Evolutionary conservation across 768 basidiomycete genomes (phyloP).

Genomic region (Chlorophyllum brunneum): DNA sequence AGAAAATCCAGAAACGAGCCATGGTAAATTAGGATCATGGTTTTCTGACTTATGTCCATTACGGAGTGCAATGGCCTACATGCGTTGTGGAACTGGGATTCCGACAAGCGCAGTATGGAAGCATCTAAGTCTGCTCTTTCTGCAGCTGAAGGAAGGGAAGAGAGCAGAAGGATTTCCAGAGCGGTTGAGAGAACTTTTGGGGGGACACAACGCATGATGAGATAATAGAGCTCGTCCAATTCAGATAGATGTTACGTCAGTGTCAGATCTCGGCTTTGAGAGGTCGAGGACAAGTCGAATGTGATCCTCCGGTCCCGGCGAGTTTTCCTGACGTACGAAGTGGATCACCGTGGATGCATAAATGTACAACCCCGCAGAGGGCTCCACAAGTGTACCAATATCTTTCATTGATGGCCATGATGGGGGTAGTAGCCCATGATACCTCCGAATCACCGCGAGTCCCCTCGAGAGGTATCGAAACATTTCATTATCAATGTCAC

Average conservation of each 20-base stretch:
- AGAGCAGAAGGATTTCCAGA: background rate
- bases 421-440: no score
- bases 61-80: background rate
- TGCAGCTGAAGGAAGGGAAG: background rate
- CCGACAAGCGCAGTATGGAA: background rate
- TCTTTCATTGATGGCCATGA: background rate
- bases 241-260: background rate
- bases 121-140: background rate
- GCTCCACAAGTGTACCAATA: background rate
- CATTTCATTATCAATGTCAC: no score
- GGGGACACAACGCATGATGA: background rate
- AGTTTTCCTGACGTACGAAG: background rate
- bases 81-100: background rate
- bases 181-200: background rate
- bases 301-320: no score
- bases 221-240: background rate
- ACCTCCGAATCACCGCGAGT: no score
- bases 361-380: background rate
- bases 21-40: background rate
- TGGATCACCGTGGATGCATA: background rate
- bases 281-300: background rate
- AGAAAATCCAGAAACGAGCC: conserved; percentile 1
- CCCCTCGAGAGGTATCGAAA: no score
- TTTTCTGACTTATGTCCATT: background rate
- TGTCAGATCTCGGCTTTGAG: background rate